Evolutionary conservation across 1,284 basidiomycete species (phyloP), one percentile per base, ranked within the genome.

Genomic region (Dichomitus squalens): DNA sequence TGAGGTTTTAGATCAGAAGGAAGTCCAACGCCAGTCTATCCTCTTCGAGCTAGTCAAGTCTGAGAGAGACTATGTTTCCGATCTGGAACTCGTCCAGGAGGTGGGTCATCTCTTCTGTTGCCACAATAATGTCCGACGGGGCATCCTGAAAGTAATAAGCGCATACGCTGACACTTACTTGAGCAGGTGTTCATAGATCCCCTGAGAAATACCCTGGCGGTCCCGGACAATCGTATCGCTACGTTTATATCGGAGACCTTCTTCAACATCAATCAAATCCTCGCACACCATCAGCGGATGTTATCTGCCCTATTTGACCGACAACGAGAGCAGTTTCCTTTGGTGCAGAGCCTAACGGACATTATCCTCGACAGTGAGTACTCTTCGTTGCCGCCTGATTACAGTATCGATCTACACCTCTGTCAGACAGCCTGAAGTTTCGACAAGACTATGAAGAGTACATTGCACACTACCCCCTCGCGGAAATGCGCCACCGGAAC

Each of bases 41-140:
- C 79, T 93, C 33, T 95, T 93, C 68, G 92, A 94, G 68, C 72
- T 93, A 44, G 86, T 93, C 73, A 90, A 90, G 72, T 84, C 88
- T 0, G 92, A 95, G 73, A 79, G 83, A 63, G 88, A 91, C 61
- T 94, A 93, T 70, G 90, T 93, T 9, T 65, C 77, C 33, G 92
- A 93, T 73, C 72, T 94, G 60, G 78, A 85, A 65, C 77, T 86
- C 6, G 77, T 93, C 25, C 75, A 81, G 66, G 81, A 90, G 67
- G 91, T 89, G 63, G 46, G 73, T 66, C 61, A 35, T 34, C 4
- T 23, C 8, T 21, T 29, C 18, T 20, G n/a, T n/a, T n/a, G n/a
- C n/a, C n/a, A n/a, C n/a, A n/a, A n/a, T n/a, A n/a, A n/a, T n/a
- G n/a, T n/a, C n/a, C n/a, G n/a, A n/a, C n/a, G n/a, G n/a, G n/a